Evolutionary conservation across 2,329 filamentous ascomycete genomes (phyloP).

Genomic region (Aspergillus sp.): DNA sequence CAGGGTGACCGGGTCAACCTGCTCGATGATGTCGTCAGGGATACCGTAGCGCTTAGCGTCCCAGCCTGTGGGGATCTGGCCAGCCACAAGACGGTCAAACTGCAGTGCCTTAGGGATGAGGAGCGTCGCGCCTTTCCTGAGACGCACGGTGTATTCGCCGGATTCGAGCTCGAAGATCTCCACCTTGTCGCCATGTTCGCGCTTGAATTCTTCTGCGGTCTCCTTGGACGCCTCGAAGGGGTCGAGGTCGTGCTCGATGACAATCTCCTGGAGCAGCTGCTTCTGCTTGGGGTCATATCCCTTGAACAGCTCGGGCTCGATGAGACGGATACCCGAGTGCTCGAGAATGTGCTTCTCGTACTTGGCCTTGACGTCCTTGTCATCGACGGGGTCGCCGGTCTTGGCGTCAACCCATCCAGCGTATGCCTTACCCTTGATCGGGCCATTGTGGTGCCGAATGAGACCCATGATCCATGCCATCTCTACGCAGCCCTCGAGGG

Average conservation of each 20-base stretch:
- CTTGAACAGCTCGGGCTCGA: conserved; percentile 93
- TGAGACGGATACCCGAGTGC: conserved; percentile 93
- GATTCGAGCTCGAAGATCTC: conserved; percentile 96
- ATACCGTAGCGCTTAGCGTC: conserved; percentile 93
- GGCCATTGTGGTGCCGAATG: conserved; percentile 97
- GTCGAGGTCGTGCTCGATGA: conserved; percentile 93
- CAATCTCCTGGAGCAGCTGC: conserved; percentile 93
- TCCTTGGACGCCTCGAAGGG: conserved; percentile 97
- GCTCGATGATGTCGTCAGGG: conserved; percentile 93
- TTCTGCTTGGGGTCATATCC: conserved; percentile 99
- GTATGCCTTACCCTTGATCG: conserved; percentile 92
- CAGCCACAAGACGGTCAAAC: conserved; percentile 94
- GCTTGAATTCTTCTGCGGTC: conserved; percentile 93
- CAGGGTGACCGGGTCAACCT: conserved; percentile 93
- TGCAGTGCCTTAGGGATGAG: conserved; percentile 95
- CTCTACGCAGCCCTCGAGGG: conserved; percentile 93
- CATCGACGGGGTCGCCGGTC: conserved; percentile 88
- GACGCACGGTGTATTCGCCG: conserved; percentile 86
- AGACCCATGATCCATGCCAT: conserved; percentile 99
- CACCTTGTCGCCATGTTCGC: conserved; percentile 94
- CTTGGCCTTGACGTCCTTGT: conserved; percentile 95
- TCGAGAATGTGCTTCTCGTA: conserved; percentile 97
- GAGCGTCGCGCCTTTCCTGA: conserved; percentile 91
- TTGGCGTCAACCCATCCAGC: conserved; percentile 95
- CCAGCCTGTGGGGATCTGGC: conserved; percentile 96